Conservation (phyloP, 805 yeast genomes). For the Kluyveromyces wickerhamii region DNA sequence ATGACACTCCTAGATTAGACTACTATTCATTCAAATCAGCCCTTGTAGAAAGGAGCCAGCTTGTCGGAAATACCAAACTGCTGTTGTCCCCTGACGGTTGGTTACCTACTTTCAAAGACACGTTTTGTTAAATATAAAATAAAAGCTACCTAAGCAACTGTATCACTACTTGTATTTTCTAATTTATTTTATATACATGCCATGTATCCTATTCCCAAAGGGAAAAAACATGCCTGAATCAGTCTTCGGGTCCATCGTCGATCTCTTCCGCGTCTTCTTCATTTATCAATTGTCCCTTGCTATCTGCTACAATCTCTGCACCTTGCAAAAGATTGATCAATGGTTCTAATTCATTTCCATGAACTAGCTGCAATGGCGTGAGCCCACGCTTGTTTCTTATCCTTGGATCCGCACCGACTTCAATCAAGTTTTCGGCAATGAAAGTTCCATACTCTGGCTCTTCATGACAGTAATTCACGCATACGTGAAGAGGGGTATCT, state of each 20-base stretch:
- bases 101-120: slow-evolving; percentile 38
- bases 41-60: slow-evolving; percentile 21
- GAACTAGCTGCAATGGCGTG: slow-evolving; percentile 67
- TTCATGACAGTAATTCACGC: slow-evolving; percentile 64
- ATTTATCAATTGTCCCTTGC: slow-evolving; percentile 27
- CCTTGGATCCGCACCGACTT: slow-evolving; percentile 84
- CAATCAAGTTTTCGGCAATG: slow-evolving; percentile 71
- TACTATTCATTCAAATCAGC: slow-evolving; percentile 30
- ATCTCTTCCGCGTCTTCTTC: slow-evolving; percentile 33
- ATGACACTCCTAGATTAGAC: slow-evolving; percentile 6
- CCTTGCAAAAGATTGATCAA: slow-evolving; percentile 61
- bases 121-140: no score
- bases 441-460: slow-evolving; percentile 84
- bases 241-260: slow-evolving; percentile 27
- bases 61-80: slow-evolving; percentile 26
- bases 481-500: slow-evolving; percentile 84
- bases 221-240: no score
- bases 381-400: slow-evolving; percentile 52
- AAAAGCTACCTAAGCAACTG: no score
- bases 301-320: slow-evolving; percentile 67
- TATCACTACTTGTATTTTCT: no score
- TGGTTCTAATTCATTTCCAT: slow-evolving; percentile 44
- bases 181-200: no score
- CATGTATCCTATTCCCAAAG: no score
- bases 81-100: slow-evolving; percentile 36